Evolutionary conservation across 441 rosid genomes (phyloP).

Genomic region (Pelargonium fulgidum): DNA sequence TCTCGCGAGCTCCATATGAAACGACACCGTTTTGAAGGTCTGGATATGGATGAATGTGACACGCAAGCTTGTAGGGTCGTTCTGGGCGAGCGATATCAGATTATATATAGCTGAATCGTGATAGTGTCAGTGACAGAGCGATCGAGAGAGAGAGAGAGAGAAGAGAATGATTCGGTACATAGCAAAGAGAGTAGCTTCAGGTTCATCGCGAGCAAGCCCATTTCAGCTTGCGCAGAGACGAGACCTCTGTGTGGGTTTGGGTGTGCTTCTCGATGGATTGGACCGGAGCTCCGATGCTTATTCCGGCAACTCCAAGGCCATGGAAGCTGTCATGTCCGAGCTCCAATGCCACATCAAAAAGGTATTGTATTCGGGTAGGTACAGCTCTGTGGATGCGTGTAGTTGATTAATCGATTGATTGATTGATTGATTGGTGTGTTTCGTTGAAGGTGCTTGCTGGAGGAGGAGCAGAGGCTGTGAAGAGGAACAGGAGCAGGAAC

Average conservation of each 20-base stretch:
- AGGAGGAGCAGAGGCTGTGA: constrained; percentile 6
- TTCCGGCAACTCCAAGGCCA: constrained; percentile 5
- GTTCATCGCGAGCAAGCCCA: background rate
- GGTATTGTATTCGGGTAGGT: background rate
- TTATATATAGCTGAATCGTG: background rate
- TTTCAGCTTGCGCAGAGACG: constrained; percentile 1
- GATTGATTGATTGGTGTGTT: background rate
- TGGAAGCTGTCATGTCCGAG: constrained; percentile 3
- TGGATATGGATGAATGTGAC: background rate
- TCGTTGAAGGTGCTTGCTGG: constrained; percentile 21
- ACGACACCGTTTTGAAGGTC: background rate
- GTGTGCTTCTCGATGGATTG: background rate
- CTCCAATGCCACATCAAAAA: constrained; percentile 1
- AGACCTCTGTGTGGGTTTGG: background rate
- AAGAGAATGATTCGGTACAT: background rate
- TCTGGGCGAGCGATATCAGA: background rate
- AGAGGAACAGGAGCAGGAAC: constrained; percentile 35
- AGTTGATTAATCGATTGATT: background rate
- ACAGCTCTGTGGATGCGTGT: no score
- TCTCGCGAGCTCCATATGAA: background rate
- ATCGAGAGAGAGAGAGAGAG: background rate
- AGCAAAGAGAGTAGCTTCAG: background rate
- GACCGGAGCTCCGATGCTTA: constrained; percentile 10
- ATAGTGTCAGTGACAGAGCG: background rate
- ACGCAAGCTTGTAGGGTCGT: constrained; percentile 2